Conservation (phyloP, 2,329 filamentous ascomycete species). For the Colletotrichum sp. region DNA sequence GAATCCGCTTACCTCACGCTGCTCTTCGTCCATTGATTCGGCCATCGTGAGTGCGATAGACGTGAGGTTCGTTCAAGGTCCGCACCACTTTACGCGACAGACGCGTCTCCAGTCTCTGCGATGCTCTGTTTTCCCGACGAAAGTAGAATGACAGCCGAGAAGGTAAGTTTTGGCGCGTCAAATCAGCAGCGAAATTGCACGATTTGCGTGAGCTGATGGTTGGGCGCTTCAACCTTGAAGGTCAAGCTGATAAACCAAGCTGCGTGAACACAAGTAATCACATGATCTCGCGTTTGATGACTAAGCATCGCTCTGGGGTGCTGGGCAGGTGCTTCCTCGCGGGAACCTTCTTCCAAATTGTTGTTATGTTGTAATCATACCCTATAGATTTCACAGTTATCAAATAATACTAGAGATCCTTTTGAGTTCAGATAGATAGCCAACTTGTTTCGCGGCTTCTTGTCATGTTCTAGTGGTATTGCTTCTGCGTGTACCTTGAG, state of each 20-base stretch:
- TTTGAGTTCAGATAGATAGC: not conserved
- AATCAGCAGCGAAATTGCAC: not conserved
- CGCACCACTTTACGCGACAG: slow-evolving; percentile 17
- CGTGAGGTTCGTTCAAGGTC: not conserved
- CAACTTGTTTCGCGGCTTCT: not conserved
- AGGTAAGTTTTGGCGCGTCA: not conserved
- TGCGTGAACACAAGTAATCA: not conserved
- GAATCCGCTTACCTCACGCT: slow-evolving; percentile 36
- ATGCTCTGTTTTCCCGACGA: accelerated
- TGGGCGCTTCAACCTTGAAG: not conserved
- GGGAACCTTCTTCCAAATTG: not conserved
- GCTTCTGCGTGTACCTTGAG: not conserved
- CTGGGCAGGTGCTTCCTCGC: not conserved
- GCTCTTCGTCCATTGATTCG: slow-evolving; percentile 34
- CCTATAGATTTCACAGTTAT: not conserved
- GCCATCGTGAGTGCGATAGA: slow-evolving; percentile 30
- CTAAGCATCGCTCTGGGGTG: not conserved
- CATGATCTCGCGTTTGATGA: slow-evolving; percentile 12
- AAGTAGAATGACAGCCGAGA: not conserved
- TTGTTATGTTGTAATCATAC: not conserved
- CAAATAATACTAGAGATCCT: accelerated
- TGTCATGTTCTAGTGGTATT: not conserved
- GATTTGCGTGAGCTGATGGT: not conserved
- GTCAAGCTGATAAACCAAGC: not conserved
- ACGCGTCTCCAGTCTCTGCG: not conserved